Evolutionary conservation across 1,284 basidiomycete species (phyloP), one percentile per base, ranked within the genome.

Genomic region (Ganoderma sinense): DNA sequence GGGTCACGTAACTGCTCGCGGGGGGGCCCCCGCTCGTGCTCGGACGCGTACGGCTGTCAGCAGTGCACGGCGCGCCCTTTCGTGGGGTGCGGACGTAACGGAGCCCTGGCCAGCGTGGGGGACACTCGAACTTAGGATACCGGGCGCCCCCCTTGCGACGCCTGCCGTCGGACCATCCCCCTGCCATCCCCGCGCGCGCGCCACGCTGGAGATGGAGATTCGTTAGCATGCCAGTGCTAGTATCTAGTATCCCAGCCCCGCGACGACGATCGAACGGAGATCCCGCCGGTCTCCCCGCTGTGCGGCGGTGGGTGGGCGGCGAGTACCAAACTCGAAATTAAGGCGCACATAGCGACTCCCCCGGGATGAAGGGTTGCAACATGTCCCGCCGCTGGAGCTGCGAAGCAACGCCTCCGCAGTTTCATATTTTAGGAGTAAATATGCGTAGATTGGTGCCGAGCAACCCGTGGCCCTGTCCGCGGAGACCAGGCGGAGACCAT

Each of bases 71-170:
- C 62, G 43, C 43, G 23, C 26, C n/a, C 29, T 61, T 61, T 62
- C 66, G 66, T 67, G 66, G 51, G 68, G 61, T 41, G 56, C 68
- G 68, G 68, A 64, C 51, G 68, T 69, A 69, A 69, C 68, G 68
- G 68, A 53, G 55, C 60, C 64, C n/a, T n/a, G n/a, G n/a, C n/a
- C 64, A 55, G 33, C 7, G 33, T 39, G 56, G 33, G 33, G 33
- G 33, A 36, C 33, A 36, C n/a, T 23, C n/a, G 48, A 20, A 26
- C 8, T 1, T 39, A 39, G 33, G 33, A 58, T 58, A 39, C 56
- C 56, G 56, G 56, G 56, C 56, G 56, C 36, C 31, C 53, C 53
- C 31, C 3, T 23, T 51, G 48, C 8, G 48, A 39, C 18, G 20
- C 18, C 33, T 39, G 31, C 14, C 56, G 56, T 39, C 31, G 56